Base-by-base conservation (phyloP, 805 yeast species). In the Starmerella geochares region DNA sequence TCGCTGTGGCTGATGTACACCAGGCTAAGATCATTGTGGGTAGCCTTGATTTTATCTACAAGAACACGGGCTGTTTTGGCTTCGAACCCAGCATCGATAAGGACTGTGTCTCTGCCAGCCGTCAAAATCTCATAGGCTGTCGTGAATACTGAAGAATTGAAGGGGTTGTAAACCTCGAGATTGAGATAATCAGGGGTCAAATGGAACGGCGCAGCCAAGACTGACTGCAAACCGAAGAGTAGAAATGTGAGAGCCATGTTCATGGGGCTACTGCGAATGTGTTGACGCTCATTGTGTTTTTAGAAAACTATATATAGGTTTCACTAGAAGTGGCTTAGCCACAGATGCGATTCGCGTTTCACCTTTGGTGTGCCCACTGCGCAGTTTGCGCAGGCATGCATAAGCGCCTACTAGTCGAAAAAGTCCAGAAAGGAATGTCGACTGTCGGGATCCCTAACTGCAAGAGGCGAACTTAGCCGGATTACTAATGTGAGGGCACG, bases 1-100 rank as follows among this genome's bases (percentile, higher is more conserved):
- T 40, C 44, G 24, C 44, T 40, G 33, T 40, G 44, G 33, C 44
- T 40, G 11, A 40, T 27, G 23, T 40, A 40, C 1, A 40, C 24
- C 13, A 25, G 33, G 16, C 33, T 27, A 8, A 40, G 44, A n/a
- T 40, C 33, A 19, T 27, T 27, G 24, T 25, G 23, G 10, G 44
- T 40, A 10, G 44, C 44, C 44, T 40, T 40, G 17, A 40, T 27
- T 9, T 20, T 16, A 13, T 40, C 24, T n/a, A 40, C 44, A 16
- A 40, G 23, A 3, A 16, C 44, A n/a, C 17, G 23, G 3, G 44
- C 44, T 3, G 7, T 17, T 19, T 27, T 16, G n/a, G 44, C 23
- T 17, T 40, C 44, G 33, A 40, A 40, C 9, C 27, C 31, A 8
- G 33, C 44, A 19, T 40, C 33, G 8, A 40, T 16, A 14, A 40